Conservation (phyloP, 345 rosid species). For the Populus alba region DNA sequence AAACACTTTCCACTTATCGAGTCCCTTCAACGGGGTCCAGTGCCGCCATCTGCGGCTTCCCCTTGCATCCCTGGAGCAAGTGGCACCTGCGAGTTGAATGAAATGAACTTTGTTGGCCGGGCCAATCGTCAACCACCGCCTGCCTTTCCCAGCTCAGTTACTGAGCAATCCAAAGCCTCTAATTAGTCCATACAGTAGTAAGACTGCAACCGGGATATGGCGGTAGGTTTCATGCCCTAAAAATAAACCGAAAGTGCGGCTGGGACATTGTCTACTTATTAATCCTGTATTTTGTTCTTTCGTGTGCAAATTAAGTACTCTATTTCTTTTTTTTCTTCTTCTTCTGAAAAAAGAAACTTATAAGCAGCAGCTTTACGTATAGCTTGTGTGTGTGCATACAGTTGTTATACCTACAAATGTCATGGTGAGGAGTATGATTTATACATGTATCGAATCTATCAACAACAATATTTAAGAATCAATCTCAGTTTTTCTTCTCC, state of each 20-base stretch:
- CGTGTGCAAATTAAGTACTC: not conserved
- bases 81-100: constrained; percentile 8
- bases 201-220: not conserved
- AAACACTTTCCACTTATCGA: not conserved
- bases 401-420: too few relatives aligned
- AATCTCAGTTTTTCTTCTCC: too few relatives aligned
- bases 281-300: not conserved
- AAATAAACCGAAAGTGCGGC: not conserved
- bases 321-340: too few relatives aligned
- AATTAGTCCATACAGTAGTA: not conserved
- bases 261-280: too few relatives aligned
- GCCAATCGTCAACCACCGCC: constrained; percentile 12
- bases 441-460: too few relatives aligned
- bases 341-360: too few relatives aligned
- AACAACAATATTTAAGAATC: too few relatives aligned
- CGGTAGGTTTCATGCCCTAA: not conserved
- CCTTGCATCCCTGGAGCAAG: constrained; percentile 24
- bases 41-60: constrained; percentile 11
- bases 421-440: too few relatives aligned
- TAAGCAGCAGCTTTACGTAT: too few relatives aligned
- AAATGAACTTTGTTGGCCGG: constrained; percentile 31
- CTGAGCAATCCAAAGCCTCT: not conserved
- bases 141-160: not conserved
- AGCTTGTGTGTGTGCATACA: too few relatives aligned
- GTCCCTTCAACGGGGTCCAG: constrained; percentile 26